Base-by-base conservation (phyloP, 1,284 basidiomycete genomes). In the Ceraceosorus bombacis region DNA sequence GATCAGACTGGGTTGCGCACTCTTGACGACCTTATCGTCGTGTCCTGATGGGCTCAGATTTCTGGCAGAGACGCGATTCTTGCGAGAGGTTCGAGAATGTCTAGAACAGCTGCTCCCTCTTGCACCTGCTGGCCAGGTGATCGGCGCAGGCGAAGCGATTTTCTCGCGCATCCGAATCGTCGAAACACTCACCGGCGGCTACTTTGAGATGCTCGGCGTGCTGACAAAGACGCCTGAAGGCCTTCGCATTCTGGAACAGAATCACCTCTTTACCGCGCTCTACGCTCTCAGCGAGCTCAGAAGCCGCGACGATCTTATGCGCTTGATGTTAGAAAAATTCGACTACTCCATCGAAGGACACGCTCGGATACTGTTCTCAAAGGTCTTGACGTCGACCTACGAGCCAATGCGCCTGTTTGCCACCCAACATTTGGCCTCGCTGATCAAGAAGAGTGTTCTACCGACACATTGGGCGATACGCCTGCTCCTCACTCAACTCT, bases 191-290 rank as follows among this genome's bases (percentile, higher is more conserved):
- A 88, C 90, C 0, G 88, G 85, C 69, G 94, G 93, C 0, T 98
- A 98, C 78, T 86, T 99, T 65, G 92, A 96, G 74, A 92, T 99
- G 87, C 82, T 99, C 2, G 93, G 93, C 3, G 86, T 85, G 0
- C 81, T 98, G 49, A 94, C 89, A 78, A 89, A 87, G 71, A 84
- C 87, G 63, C 83, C 85, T 39, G 89, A 95, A 56, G 95, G 95
- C 10, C 84, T 94, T 37, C 88, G 90, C 52, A 79, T 98, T 15
- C 80, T 98, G 77, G 90, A 94, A 78, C 88, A 89, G 71, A 88
- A 88, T 79, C 90, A 89, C 72, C 84, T 96, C 48, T 98, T 96
- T 77, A 95, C 93, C 0, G 87, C 89, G 0, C 89, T 98, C 74
- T 96, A 98, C 72, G 90, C 92, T 71, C 80, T 98, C 39, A 90